phyloP scores from a whole-genome alignment of 345 rosid genomes.

The Salix purpurea region DNA sequence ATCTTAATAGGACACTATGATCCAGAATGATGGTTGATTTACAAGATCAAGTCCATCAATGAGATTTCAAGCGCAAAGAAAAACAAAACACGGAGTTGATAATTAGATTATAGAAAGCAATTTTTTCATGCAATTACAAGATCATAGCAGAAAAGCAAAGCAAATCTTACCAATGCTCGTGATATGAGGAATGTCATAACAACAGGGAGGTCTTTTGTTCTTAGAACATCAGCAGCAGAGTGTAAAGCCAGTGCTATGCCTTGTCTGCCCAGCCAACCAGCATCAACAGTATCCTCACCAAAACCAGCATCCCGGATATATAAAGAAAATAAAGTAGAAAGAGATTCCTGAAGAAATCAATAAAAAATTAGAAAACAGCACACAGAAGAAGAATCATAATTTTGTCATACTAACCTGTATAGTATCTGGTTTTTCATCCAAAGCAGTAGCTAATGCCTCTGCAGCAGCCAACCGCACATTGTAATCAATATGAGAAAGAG shows the following conservation, averaged over 20 bases:
- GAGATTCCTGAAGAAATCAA: constrained; percentile 61
- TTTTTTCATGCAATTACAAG: neutral
- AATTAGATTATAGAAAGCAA: neutral
- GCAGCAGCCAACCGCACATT: constrained; percentile 90
- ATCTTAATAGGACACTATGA: neutral
- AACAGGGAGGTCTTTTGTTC: constrained; percentile 93
- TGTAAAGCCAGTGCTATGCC: constrained; percentile 87
- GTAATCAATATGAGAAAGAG: constrained; percentile 76
- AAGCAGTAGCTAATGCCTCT: constrained; percentile 94
- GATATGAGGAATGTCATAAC: constrained; percentile 96
- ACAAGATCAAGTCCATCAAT: neutral
- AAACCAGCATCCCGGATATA: constrained; percentile 66
- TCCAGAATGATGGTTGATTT: neutral
- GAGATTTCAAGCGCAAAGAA: neutral
- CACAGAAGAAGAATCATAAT: constrained; percentile 4
- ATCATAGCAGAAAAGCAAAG: neutral
- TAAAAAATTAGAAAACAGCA: constrained; percentile 20
- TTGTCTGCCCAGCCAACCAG: constrained; percentile 92
- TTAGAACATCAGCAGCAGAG: constrained; percentile 86
- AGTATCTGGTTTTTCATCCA: constrained; percentile 83
- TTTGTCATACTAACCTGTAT: constrained; percentile 55
- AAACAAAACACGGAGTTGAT: neutral
- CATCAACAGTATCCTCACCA: constrained; percentile 59
- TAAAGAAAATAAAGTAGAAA: constrained; percentile 81
- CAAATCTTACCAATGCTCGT: constrained; percentile 70